These are phyloP conservation scores for Pezicula neosporulosa DNA, from an alignment of 2,329 filamentous ascomycete genomes.

Conservation along the genomic window DNA sequence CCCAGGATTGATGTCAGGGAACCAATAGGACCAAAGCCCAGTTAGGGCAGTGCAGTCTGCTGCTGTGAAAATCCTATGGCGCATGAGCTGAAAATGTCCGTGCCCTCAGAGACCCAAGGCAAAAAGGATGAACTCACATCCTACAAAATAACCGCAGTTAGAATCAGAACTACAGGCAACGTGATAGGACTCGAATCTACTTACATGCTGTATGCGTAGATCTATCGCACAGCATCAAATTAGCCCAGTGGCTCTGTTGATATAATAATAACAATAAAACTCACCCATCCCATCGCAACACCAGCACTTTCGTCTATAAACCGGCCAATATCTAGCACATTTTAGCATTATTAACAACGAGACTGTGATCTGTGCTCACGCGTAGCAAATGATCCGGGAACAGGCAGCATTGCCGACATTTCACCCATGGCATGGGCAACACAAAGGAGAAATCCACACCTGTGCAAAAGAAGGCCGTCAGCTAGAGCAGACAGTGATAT, in stretches of 20 bases:
- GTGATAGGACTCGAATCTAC: background rate
- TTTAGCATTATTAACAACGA: background rate
- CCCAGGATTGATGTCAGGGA: no score
- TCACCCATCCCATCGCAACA: background rate
- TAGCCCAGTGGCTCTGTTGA: background rate
- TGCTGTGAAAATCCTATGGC: background rate
- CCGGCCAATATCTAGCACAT: background rate
- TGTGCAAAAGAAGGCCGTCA: background rate
- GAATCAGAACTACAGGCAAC: background rate
- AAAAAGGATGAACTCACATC: background rate
- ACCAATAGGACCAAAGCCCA: background rate
- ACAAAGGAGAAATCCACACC: slow-evolving; percentile 18
- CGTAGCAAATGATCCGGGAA: slow-evolving; percentile 25
- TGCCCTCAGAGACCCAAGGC: no score
- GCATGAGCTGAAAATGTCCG: background rate
- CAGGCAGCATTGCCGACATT: slow-evolving; percentile 33
- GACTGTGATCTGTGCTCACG: background rate
- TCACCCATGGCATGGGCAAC: slow-evolving; percentile 38
- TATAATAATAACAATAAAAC: background rate
- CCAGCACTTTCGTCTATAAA: background rate
- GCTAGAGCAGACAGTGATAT: background rate
- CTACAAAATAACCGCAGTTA: background rate
- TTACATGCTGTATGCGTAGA: background rate
- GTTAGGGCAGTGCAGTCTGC: background rate
- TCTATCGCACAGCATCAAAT: background rate